Base-by-base conservation (phyloP, 257 asterid genomes). In the Lycium barbarum region DNA sequence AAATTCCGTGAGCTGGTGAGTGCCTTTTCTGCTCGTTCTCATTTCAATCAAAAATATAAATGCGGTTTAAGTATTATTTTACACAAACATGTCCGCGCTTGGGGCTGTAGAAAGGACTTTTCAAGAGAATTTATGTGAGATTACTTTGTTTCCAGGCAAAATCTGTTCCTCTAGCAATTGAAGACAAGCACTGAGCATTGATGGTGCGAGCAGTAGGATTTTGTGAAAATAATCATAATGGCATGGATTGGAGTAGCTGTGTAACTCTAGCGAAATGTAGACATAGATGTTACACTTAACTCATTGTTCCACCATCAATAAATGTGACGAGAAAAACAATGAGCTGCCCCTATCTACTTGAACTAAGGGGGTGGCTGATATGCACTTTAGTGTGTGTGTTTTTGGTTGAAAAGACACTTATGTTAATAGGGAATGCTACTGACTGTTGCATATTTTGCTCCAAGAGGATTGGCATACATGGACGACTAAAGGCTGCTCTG, bases 1-100 rank as follows among this genome's bases (percentile, higher is more conserved):
- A 95, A 97, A 89, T 89, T 91, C 85, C 99, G 99, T 0, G 90
- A 93, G 70, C 84, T 97, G 94, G 99, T 97, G 70, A 91, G 95
- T 81, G 55, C 26, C n/a, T 18, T 36, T 70, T 74, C 53, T 4
- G 47, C 80, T 53, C 85, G 9, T 65, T 12, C 14, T 66, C 7
- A 65, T 20, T 7, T 82, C 20, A 43, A 13, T 17, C 36, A 26
- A 1, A 49, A 20, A 0, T 74, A 6, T 20, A 13, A 49, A 22
- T 76, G 81, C 6, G 9, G 62, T 74, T 74, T 4, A 22, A 74
- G 22, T 20, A 6, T 0, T 74, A 47, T 20, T 74, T 20, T 20
- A 14, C 62, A 0, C 45, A 74, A 49, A 7, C 15, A 51, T 78
- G 20, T 74, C 43, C 1, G 40, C 3, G 0, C 0, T 73, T 47